Evolutionary conservation across 1,139 yeast species (phyloP), one percentile per base, ranked within the genome.

Genomic region (Scheffersomyces stambukii): DNA sequence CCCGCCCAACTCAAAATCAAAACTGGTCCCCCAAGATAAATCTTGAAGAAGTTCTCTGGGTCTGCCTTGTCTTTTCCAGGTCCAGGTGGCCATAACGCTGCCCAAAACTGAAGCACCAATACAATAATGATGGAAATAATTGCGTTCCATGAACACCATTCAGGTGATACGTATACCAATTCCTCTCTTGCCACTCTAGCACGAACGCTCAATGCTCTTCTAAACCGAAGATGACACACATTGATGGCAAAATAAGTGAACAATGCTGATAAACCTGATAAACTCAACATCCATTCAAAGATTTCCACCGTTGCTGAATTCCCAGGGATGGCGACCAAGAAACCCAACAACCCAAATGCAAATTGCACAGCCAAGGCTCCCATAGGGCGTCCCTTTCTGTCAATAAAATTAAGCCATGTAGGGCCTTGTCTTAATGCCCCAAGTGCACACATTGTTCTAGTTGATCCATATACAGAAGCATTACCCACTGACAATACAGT

Each of bases 341-440:
- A 58, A 13, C 59, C 50, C 17, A 58, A 41, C 28, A 57, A 43
- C 4, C 64, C 64, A 40, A 57, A 43, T 2, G 36, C 30, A 31
- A 50, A 46, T 33, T 50, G 55, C 3, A 50, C 39, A 10, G 36
- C 18, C 11, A 57, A 41, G 3, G 60, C 61, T n/a, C 51, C 61
- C 38, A 59, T 40, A 6, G 65, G 65, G 30, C 65, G 47, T 13
- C 65, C 65, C 21, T 45, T 50, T 32, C 55, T 46, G 33, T 59
- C 65, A 21, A 59, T 55, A 35, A 49, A 59, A 25, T 46, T 46
- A 22, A 58, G 45, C 28, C 53, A 42, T n/a, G 42, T 25, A 3
- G 65, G 65, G 7, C 60, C 65, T 43, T 55, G 63, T 27, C 45
- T 46, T 29, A 55, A 48, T 13, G 63, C 63, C 12, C 62, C 65